Conservation (phyloP, 1,284 basidiomycete species). For the Rugiboletus extremiorientalis region DNA sequence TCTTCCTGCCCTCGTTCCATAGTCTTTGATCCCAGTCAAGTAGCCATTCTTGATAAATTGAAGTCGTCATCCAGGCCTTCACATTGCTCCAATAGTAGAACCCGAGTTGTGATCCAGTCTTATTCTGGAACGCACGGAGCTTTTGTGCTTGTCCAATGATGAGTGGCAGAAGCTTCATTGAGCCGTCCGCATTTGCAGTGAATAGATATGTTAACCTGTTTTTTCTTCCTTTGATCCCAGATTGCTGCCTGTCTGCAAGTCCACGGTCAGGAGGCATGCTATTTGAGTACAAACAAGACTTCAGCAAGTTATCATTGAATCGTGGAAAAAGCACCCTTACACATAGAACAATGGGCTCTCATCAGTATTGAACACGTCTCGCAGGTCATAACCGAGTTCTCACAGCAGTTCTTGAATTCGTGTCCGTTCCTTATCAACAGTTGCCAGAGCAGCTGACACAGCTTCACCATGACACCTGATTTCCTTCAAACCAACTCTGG, state of each 20-base stretch:
- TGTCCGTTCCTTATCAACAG: not conserved
- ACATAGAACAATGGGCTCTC: not conserved
- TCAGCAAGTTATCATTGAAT: too few species aligned
- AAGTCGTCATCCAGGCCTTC: not conserved
- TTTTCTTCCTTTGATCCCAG: not conserved
- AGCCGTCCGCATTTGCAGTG: not conserved
- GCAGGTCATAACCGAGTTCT: not conserved
- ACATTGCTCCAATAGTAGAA: not conserved
- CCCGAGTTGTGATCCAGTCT: not conserved
- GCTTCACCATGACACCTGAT: slow-evolving; percentile 9
- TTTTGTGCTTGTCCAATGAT: not conserved
- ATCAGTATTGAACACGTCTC: not conserved
- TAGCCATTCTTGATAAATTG: not conserved
- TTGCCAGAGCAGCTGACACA: not conserved
- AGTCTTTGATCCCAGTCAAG: too few species aligned
- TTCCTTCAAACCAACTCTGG: not conserved
- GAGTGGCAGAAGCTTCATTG: not conserved
- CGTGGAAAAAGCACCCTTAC: not conserved
- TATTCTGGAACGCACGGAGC: not conserved
- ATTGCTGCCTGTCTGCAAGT: not conserved
- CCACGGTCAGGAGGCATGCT: not conserved
- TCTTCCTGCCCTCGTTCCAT: too few species aligned
- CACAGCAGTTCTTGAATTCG: not conserved
- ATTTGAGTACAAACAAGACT: too few species aligned
- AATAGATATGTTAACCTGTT: not conserved